These are phyloP conservation scores for Narthecium ossifragum DNA, from an alignment of 106 monocot species.

Conservation along the genomic window DNA sequence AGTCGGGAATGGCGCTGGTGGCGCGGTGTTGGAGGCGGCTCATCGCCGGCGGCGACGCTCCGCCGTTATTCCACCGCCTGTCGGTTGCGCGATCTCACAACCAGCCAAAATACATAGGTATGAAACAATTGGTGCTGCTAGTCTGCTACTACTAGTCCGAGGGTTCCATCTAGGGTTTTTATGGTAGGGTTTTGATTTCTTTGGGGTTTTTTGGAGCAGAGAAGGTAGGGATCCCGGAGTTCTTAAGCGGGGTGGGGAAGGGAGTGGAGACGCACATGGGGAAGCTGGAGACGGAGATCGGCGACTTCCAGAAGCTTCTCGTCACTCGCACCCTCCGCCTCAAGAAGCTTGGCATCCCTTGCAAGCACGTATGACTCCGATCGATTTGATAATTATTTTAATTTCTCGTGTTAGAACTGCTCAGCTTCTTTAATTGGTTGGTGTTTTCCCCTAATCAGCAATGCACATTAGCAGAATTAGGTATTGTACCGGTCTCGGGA, in stretches of 20 bases:
- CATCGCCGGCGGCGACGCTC: not conserved
- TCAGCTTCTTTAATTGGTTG: no score
- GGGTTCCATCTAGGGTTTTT: not conserved
- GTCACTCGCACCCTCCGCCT: slow-evolving; percentile 71
- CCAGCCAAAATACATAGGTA: slow-evolving; percentile 15
- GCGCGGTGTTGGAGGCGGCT: not conserved
- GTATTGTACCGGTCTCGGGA: not conserved
- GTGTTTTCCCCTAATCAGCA: not conserved
- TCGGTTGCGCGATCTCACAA: slow-evolving; percentile 1
- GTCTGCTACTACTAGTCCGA: not conserved
- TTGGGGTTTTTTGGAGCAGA: slow-evolving; percentile 12
- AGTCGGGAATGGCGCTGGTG: slow-evolving; percentile 9
- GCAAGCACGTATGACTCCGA: slow-evolving; percentile 52
- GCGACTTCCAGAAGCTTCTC: slow-evolving; percentile 68
- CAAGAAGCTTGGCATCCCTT: slow-evolving; percentile 77
- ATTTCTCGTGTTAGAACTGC: no score
- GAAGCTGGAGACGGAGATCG: slow-evolving; percentile 73
- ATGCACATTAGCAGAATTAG: not conserved
- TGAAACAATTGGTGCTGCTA: not conserved
- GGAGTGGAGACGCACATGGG: slow-evolving; percentile 68
- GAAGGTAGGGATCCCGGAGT: slow-evolving; percentile 84
- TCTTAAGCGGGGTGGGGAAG: slow-evolving; percentile 57
- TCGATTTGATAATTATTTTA: not conserved
- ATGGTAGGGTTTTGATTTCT: not conserved
- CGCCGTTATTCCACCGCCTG: not conserved